A percentile compares a stretch with the other conserved stretches of the same genome.
These are phyloP conservation scores for Gracilaria vermiculophylla DNA, from an alignment of 23 red algal genomes.

Conservation along the genomic window DNA sequence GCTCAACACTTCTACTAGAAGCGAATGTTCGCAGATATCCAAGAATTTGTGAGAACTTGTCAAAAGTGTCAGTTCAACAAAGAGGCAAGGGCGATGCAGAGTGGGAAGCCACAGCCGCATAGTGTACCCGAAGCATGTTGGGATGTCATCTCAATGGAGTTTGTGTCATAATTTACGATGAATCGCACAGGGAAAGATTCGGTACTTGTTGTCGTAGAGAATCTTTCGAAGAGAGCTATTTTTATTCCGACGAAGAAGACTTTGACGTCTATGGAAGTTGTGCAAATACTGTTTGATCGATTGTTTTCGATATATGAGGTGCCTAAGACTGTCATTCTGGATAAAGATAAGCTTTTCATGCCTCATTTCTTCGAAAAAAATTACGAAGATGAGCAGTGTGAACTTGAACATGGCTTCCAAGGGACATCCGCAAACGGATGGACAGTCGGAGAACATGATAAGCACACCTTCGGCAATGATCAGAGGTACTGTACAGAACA, in stretches of 20 bases:
- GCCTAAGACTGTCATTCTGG: neutral
- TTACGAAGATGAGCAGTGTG: conserved; percentile 11
- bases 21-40: conserved; percentile 13
- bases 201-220: conserved; percentile 36
- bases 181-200: neutral
- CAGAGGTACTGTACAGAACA: conserved; percentile 1
- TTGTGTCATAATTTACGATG: conserved; percentile 15
- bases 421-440: conserved; percentile 39
- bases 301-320: conserved; percentile 25
- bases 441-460: conserved; percentile 26
- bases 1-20: conserved; percentile 23
- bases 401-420: conserved; percentile 17
- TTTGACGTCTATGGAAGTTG: neutral
- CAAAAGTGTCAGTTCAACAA: conserved; percentile 12
- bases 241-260: conserved; percentile 31
- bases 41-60: conserved; percentile 1
- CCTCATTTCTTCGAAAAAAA: conserved; percentile 37
- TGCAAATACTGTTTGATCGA: neutral
- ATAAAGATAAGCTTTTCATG: conserved; percentile 18
- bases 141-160: conserved; percentile 27
- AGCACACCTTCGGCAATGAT: conserved; percentile 12
- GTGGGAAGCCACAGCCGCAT: conserved; percentile 20
- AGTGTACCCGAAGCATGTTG: conserved; percentile 12
- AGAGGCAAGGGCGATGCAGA: neutral
- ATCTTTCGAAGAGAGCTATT: conserved; percentile 30